Base-by-base conservation (phyloP, 441 rosid species). In the Adansonia grandidieri region DNA sequence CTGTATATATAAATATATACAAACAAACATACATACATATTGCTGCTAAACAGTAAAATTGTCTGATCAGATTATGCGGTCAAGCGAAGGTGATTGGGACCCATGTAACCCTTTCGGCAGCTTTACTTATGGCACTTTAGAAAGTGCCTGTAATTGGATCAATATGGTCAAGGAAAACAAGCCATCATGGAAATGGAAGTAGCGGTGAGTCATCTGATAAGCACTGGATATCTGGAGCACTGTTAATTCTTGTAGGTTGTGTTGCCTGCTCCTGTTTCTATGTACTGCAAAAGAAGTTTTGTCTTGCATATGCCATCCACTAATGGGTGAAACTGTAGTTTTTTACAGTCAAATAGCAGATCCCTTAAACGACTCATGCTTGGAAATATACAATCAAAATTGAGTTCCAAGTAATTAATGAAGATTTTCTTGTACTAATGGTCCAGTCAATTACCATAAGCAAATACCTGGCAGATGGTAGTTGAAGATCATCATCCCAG, bases 241-340 rank as follows among this genome's bases (percentile, higher is more conserved):
- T 88, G 4, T 73, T 90, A 72, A 86, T 94, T 72, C 84, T 92
- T 9, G 73, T 91, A 2, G 95, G 88, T 57, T 90, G 92, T 72
- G 85, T 89, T 44, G 83, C 91, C 48, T 90, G 96, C 94, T 92
- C 95, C 72, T 86, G 87, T 66, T 92, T 90, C 80, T 92, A 86
- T 73, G 84, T 83, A 20, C 80, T 91, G 69, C 97, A 91, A 85
- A 95, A 88, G 40, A 80, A 80, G 81, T 76, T 3, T 67, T 13
- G 40, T 57, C 40, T 28, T 51, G 14, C 63, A 22, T 48, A 37
- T 37, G 56, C 1, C 2, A 6, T 24, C 42, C 51, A 14, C 62
- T 42, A 62, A 42, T 42, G 67, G 56, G 8, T n/a, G 48, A 6
- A 44, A 44, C 54, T 67, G 54, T 45, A 9, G 72, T 19, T 45